Conservation (phyloP, 805 yeast genomes). For the Ogataea saltuana region DNA sequence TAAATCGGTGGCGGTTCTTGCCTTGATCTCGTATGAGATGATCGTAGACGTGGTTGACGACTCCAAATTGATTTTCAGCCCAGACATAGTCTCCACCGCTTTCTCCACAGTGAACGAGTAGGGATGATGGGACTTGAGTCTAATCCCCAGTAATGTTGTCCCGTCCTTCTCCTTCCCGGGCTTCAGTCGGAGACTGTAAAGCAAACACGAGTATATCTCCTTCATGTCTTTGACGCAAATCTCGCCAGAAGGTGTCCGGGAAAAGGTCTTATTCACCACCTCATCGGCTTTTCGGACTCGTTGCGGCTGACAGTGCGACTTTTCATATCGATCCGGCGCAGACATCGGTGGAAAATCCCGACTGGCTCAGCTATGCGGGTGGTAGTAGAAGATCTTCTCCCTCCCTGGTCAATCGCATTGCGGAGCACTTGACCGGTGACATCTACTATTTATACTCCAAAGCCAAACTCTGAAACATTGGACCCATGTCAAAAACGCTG, state of each 20-base stretch:
- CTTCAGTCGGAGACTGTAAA: conserved; percentile 43
- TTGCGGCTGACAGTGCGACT: too few relatives aligned
- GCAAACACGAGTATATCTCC: conserved; percentile 55
- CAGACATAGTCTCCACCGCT: conserved; percentile 54
- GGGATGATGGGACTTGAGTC: conserved; percentile 38
- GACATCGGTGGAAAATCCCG: too few relatives aligned
- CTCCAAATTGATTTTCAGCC: conserved; percentile 48
- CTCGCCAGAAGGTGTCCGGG: conserved; percentile 52
- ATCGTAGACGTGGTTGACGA: conserved; percentile 52
- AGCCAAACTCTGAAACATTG: neutral
- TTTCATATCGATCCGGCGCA: too few relatives aligned
- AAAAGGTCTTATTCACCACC: conserved; percentile 20
- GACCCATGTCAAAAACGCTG: too few relatives aligned
- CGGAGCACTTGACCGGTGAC: too few relatives aligned
- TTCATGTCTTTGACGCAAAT: conserved; percentile 58
- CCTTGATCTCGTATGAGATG: conserved; percentile 53
- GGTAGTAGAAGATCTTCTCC: too few relatives aligned
- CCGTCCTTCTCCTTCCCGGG: conserved; percentile 27
- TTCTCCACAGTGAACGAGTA: conserved; percentile 53
- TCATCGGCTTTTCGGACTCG: conserved; percentile 19
- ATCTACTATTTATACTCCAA: neutral
- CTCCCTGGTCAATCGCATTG: too few relatives aligned
- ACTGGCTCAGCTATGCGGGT: too few relatives aligned
- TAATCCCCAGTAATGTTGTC: conserved; percentile 15
- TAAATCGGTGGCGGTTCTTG: conserved; percentile 47